Percentiles rank a stretch among this genome's conserved stretches.
phyloP scores from a whole-genome alignment of 208 protist species.

The Wallacemonas sp. region DNA sequence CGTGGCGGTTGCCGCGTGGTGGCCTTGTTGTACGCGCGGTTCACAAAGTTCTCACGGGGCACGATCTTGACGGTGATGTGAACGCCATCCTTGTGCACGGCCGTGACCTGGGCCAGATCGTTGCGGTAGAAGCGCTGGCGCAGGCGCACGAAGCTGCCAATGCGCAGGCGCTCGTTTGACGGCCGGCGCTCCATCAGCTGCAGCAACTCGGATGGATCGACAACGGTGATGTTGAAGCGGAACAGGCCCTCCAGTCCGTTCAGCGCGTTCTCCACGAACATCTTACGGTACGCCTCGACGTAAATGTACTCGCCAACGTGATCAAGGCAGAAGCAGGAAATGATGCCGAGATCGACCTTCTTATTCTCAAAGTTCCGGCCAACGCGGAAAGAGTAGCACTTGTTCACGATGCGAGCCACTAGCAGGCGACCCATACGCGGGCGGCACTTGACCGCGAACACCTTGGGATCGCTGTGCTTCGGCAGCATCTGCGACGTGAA shows the following conservation, averaged over 20 bases:
- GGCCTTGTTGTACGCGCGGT: conserved; percentile 78
- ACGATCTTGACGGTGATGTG: conserved; percentile 83
- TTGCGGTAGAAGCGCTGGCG: conserved; percentile 82
- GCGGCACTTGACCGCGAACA: conserved; percentile 88
- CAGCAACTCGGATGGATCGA: conserved; percentile 86
- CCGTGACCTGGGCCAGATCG: conserved; percentile 82
- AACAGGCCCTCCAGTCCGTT: conserved; percentile 87
- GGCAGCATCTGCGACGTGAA: conserved; percentile 80
- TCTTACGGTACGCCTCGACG: conserved; percentile 87
- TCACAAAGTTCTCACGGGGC: conserved; percentile 87
- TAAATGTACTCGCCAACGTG: conserved; percentile 94
- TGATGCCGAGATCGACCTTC: conserved; percentile 88
- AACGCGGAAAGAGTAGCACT: conserved; percentile 89
- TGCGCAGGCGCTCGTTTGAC: conserved; percentile 61
- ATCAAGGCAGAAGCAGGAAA: conserved; percentile 91
- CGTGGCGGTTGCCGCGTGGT: conserved; percentile 61
- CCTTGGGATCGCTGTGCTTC: conserved; percentile 80
- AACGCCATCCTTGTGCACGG: conserved; percentile 49
- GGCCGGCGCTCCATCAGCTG: conserved; percentile 88
- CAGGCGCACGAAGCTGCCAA: conserved; percentile 83
- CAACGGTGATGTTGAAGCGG: conserved; percentile 83
- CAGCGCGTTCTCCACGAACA: conserved; percentile 88
- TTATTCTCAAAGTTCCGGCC: conserved; percentile 76
- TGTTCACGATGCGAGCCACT: conserved; percentile 91
- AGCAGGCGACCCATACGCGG: conserved; percentile 84